Base-by-base conservation (phyloP, 2,329 filamentous ascomycete species). In the Fusarium sp. region DNA sequence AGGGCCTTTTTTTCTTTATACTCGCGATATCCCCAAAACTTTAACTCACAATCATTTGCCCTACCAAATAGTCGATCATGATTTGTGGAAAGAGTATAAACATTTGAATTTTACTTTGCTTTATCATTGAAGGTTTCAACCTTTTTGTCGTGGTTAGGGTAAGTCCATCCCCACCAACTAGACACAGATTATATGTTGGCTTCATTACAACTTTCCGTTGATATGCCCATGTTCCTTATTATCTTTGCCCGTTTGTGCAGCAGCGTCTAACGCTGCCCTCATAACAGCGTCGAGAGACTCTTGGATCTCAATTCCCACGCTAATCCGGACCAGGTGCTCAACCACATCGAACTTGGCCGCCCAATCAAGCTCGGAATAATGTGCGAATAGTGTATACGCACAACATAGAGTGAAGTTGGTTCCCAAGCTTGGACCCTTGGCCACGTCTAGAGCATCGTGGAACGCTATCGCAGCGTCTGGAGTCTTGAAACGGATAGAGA, bases 371-470 rank as follows among this genome's bases (percentile, higher is more conserved):
- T 80, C 77, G 14, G 75, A 76, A 4, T 75, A 77, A 62, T 80
- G 82, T 2, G 79, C 74, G 20, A 80, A 71, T 19, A 79, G 70
- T 35, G 79, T 81, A 67, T 84, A 85, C 4, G 75, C 67, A 45
- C 74, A 76, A 10, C 77, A 78, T 1, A 87, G 72, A 3, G 83
- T 86, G 47, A 80, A 75, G 62, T 83, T 83, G 3, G 83, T 84
- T 2, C 84, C 85, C 2, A 87, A 74, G 64, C 85, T 83, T 0
- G 84, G 84, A 0, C 84, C 84, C 23, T 82, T 79, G 67, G 83
- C 81, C 39, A 86, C 75, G 35, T 81, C 74, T 2, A 86, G 58
- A 23, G 76, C 76, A 56, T 87, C 81, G 65, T 84, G 85, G 53
- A 87, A 88, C 1, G 79, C 79, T 3, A 73, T 71, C 1, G 83